These are phyloP conservation scores for Hanseniaspora vineae DNA, from an alignment of 805 yeast species.

Conservation along the genomic window DNA sequence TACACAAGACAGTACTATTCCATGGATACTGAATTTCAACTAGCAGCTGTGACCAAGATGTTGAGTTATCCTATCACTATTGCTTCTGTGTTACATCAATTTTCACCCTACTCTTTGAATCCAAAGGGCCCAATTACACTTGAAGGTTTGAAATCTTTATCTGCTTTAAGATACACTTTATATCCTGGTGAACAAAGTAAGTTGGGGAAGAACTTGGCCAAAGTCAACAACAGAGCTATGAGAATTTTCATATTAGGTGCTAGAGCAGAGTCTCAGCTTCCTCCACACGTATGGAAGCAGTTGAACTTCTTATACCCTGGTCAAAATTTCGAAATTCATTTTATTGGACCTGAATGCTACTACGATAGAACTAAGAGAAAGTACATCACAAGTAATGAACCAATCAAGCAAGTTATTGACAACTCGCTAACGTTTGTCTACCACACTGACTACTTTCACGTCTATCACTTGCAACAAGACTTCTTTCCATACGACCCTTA, in stretches of 20 bases:
- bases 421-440: constrained; percentile 59
- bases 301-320: constrained; percentile 75
- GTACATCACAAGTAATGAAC: constrained; percentile 44
- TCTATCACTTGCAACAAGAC: constrained; percentile 81
- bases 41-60: constrained; percentile 92
- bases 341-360: constrained; percentile 86
- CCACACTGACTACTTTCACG: constrained; percentile 88
- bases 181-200: constrained; percentile 39
- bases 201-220: constrained; percentile 23
- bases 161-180: constrained; percentile 83
- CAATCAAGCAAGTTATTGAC: constrained; percentile 55
- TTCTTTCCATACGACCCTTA: constrained; percentile 98
- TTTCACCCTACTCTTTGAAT: constrained; percentile 67
- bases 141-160: constrained; percentile 87
- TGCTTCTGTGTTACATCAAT: constrained; percentile 69
- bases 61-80: constrained; percentile 87
- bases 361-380: constrained; percentile 60
- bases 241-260: constrained; percentile 86
- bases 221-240: constrained; percentile 61
- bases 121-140: constrained; percentile 82
- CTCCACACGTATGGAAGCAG: constrained; percentile 94
- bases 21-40: constrained; percentile 92
- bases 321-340: constrained; percentile 71
- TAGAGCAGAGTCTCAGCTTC: constrained; percentile 84
- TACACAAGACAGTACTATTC: constrained; percentile 88